Conservation (phyloP, 257 asterid genomes). For the Primulina eburnea region DNA sequence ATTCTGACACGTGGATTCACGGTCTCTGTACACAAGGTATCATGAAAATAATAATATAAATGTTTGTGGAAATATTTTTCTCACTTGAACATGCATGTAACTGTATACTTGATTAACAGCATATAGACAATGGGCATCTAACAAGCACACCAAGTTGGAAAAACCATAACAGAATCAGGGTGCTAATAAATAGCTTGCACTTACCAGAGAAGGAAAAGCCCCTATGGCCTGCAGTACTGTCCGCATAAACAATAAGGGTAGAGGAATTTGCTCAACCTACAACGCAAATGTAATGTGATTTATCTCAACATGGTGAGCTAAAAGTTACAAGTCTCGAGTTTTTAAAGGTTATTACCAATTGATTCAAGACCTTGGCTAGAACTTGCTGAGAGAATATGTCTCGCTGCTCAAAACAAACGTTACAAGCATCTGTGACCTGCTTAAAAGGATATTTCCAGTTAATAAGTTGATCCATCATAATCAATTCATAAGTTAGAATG, state of each 20-base stretch:
- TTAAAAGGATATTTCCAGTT: conserved; percentile 24
- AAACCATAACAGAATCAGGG: conserved; percentile 16
- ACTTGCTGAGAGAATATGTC: conserved; percentile 89
- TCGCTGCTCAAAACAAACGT: conserved; percentile 90
- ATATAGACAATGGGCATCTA: conserved; percentile 13
- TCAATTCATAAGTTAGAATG: conserved; percentile 13
- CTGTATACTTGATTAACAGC: too few relatives aligned
- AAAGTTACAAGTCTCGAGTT: conserved; percentile 4
- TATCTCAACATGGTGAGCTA: conserved; percentile 1
- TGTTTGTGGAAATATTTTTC: neutral
- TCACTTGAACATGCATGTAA: neutral
- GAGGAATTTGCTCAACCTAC: conserved; percentile 99
- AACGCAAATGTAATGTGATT: conserved; percentile 27
- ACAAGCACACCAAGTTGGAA: conserved; percentile 20
- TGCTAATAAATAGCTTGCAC: conserved; percentile 18
- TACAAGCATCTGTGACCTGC: conserved; percentile 99
- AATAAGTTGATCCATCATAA: conserved; percentile 26
- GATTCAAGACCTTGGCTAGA: conserved; percentile 93
- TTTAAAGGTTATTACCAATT: conserved; percentile 53
- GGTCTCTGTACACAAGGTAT: conserved; percentile 9
- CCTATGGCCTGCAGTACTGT: conserved; percentile 96
- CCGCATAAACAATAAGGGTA: conserved; percentile 92
- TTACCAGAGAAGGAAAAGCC: conserved; percentile 94
- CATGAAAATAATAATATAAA: neutral
- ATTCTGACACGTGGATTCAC: neutral